Percentiles rank a stretch among this genome's conserved stretches.
phyloP scores from a whole-genome alignment of 345 rosid species.

The Cardamine resedifolia region DNA sequence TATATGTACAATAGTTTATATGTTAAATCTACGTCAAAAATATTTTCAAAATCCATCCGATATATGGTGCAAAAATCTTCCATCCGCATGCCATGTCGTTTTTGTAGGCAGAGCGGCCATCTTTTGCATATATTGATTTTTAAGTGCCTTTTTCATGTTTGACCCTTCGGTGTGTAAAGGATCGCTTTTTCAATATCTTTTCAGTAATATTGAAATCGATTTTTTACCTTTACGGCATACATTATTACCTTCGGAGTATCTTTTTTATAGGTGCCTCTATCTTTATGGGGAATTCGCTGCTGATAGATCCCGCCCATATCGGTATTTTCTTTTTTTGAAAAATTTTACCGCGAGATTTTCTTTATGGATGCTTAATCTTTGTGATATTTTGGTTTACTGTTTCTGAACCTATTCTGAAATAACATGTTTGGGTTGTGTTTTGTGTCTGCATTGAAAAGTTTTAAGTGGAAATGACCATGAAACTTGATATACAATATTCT shows the following conservation, averaged over 20 bases:
- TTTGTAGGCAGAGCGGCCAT: slow-evolving; percentile 41
- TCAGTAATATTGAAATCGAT: slow-evolving; percentile 23
- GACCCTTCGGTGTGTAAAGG: slow-evolving; percentile 29
- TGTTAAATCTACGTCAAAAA: no score
- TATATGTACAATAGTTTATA: no score
- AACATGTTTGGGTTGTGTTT: not conserved
- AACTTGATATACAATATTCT: not conserved
- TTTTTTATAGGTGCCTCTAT: no score
- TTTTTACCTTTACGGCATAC: slow-evolving; percentile 35
- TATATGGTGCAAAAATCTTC: slow-evolving; percentile 36
- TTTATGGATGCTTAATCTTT: not conserved
- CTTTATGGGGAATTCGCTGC: no score
- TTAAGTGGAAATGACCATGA: not conserved
- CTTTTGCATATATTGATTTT: slow-evolving; percentile 32
- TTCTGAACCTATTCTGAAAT: not conserved
- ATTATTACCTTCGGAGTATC: not conserved
- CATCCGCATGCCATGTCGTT: slow-evolving; percentile 38
- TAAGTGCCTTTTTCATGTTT: slow-evolving; percentile 15
- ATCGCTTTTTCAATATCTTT: slow-evolving; percentile 26
- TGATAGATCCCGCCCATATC: no score
- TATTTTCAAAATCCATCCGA: not conserved
- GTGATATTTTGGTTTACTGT: no score
- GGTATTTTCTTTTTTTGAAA: no score
- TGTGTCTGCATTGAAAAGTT: not conserved
- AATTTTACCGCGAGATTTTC: not conserved